These are phyloP conservation scores for Nothophaeocryptopus gaeumannii DNA, from an alignment of 2,329 filamentous ascomycete species.

Conservation along the genomic window DNA sequence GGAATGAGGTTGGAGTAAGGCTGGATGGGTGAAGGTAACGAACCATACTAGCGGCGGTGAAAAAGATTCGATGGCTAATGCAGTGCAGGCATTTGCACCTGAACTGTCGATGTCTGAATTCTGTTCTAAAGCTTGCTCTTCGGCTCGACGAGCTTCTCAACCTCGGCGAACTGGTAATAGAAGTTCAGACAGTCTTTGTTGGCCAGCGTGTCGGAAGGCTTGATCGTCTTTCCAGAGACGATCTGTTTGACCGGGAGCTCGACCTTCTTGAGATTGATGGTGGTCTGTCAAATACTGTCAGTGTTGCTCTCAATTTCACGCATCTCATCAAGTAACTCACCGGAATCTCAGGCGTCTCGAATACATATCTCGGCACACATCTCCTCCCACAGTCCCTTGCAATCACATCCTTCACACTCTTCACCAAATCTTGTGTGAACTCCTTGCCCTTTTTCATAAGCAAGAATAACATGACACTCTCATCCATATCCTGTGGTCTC, in stretches of 20 bases:
- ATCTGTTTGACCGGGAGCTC: slow-evolving; percentile 83
- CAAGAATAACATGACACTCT: slow-evolving; percentile 59
- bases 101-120: too few species aligned
- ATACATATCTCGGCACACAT: slow-evolving; percentile 75
- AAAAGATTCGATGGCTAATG: slow-evolving; percentile 4
- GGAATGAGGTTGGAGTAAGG: too few species aligned
- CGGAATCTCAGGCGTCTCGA: slow-evolving; percentile 77
- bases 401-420: slow-evolving; percentile 63
- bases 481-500: slow-evolving; percentile 57
- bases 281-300: slow-evolving; percentile 54
- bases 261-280: slow-evolving; percentile 81
- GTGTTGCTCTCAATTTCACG: not conserved
- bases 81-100: slow-evolving; percentile 43
- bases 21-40: too few species aligned
- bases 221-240: slow-evolving; percentile 70
- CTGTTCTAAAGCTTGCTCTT: slow-evolving; percentile 50
- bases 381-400: slow-evolving; percentile 64
- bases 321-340: slow-evolving; percentile 48
- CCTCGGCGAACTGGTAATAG: slow-evolving; percentile 74
- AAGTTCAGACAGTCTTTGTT: slow-evolving; percentile 74
- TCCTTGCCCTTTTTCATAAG: slow-evolving; percentile 57
- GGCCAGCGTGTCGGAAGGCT: slow-evolving; percentile 70
- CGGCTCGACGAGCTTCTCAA: slow-evolving; percentile 57
- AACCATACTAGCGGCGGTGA: too few species aligned
- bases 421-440: slow-evolving; percentile 56